Base-by-base conservation (phyloP, 176 grass and related monocot species). In the Zea luxurians region DNA sequence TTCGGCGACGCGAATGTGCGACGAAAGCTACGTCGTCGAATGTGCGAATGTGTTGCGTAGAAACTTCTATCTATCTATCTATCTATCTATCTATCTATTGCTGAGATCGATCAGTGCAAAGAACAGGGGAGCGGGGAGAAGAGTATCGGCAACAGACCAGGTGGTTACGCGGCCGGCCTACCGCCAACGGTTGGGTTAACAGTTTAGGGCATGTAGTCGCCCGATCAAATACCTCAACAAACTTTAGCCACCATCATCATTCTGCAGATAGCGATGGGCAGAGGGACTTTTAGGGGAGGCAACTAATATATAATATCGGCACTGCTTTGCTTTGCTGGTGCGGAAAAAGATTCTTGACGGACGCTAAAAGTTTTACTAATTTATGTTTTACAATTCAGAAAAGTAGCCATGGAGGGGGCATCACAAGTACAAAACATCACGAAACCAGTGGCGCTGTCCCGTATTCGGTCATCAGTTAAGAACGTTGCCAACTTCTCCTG, bases 11-110 rank as follows among this genome's bases (percentile, higher is more conserved):
- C 63, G 27, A 76, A 61, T 57, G 38, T 73, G 74, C 46, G 20
- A 13, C 8, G 75, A 79, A 57, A 73, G 83, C 75, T 54, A 85
- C 75, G 37, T 15, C 40, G n/a, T n/a, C n/a, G n/a, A n/a, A n/a
- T n/a, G n/a, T 27, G 27, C 27, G 10, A 43, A 44, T 70, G 8
- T 71, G 18, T 17, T 18, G 38, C 4, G 34, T 43, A 73, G 48
- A 73, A 45, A 6, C 2, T 45, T 36, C 46, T n/a, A n/a, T 27
- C 27, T 27, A 27, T 27, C 27, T 27, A 13, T 66, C 36, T 48
- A 10, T 66, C n/a, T n/a, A n/a, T 27, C 27, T 27, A 27, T 27
- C 27, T 27, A 13, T 66, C 36, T 48, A 10, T 66, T 73, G 47
- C 60, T 65, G 36, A 64, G 4, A 65, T 66, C 21, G 4, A 65